Conservation (phyloP, 352 stramenopile species). For the Pythium myriotylum region DNA sequence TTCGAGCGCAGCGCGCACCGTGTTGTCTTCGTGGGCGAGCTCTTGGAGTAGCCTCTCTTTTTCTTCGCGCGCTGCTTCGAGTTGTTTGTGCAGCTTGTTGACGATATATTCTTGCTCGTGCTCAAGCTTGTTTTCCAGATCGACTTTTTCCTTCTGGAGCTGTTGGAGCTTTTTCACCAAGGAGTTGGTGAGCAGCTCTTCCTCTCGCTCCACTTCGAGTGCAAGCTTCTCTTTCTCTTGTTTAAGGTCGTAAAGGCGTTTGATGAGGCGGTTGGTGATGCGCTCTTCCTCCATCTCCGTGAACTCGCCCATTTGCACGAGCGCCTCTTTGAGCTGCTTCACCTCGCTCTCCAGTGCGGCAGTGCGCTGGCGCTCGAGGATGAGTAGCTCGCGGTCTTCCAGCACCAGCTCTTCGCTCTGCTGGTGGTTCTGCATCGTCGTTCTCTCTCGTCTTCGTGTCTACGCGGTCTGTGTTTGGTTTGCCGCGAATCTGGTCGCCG, state of each 20-base stretch:
- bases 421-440: slow-evolving; percentile 30
- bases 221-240: slow-evolving; percentile 89
- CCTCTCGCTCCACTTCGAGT: slow-evolving; percentile 87
- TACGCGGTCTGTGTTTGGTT: slow-evolving; percentile 8
- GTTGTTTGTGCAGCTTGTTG: slow-evolving; percentile 89
- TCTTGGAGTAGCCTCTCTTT: slow-evolving; percentile 73
- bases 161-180: slow-evolving; percentile 90
- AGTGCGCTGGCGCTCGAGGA: slow-evolving; percentile 77
- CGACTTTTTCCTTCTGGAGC: slow-evolving; percentile 88
- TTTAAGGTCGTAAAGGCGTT: slow-evolving; percentile 77
- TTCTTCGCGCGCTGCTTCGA: slow-evolving; percentile 67
- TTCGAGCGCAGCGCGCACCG: slow-evolving; percentile 67
- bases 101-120: slow-evolving; percentile 93
- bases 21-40: slow-evolving; percentile 67
- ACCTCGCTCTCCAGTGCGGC: slow-evolving; percentile 69
- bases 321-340: slow-evolving; percentile 60
- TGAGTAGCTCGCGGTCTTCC: slow-evolving; percentile 59
- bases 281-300: slow-evolving; percentile 86
- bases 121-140: slow-evolving; percentile 92
- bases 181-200: slow-evolving; percentile 91
- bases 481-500: neutral
- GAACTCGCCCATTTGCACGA: slow-evolving; percentile 82
- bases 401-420: slow-evolving; percentile 26
- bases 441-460: slow-evolving; percentile 1
- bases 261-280: slow-evolving; percentile 84